Conservation (phyloP, 495 filamentous ascomycete species). For the Lindgomyces ingoldianus region DNA sequence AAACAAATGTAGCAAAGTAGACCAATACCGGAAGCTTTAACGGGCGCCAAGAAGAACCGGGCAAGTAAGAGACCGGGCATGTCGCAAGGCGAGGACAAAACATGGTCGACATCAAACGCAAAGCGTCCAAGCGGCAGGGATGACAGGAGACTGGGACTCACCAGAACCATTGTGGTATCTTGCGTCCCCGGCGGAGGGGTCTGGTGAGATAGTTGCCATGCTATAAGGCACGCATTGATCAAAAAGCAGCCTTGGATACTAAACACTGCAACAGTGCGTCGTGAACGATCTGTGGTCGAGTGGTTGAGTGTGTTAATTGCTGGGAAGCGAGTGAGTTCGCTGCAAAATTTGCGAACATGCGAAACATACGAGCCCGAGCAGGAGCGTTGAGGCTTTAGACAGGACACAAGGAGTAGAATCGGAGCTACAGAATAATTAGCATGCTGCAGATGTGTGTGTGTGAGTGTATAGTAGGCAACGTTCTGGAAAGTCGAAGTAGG, state of each 20-base stretch:
- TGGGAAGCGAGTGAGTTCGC: background rate
- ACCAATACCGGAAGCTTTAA: constrained; percentile 11
- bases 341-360: background rate
- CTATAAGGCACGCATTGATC: constrained; percentile 38
- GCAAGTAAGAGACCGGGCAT: background rate
- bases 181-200: constrained; percentile 32
- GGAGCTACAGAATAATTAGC: background rate
- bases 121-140: constrained; percentile 22
- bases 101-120: constrained; percentile 26
- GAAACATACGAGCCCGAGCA: background rate
- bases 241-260: constrained; percentile 4
- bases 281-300: background rate
- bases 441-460: background rate
- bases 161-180: constrained; percentile 33
- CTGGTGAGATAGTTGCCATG: constrained; percentile 37
- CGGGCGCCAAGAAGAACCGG: constrained; percentile 16
- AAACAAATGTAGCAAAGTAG: constrained; percentile 13
- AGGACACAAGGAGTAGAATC: background rate
- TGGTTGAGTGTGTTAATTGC: background rate
- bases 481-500: background rate
- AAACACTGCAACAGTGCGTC: background rate
- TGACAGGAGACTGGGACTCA: constrained; percentile 22
- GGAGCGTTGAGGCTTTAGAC: background rate
- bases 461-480: background rate
- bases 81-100: constrained; percentile 23